A percentile compares a stretch with the other conserved stretches of the same genome.
phyloP scores from a whole-genome alignment of 2,329 filamentous ascomycete species.

The Aspergillus uvarum region DNA sequence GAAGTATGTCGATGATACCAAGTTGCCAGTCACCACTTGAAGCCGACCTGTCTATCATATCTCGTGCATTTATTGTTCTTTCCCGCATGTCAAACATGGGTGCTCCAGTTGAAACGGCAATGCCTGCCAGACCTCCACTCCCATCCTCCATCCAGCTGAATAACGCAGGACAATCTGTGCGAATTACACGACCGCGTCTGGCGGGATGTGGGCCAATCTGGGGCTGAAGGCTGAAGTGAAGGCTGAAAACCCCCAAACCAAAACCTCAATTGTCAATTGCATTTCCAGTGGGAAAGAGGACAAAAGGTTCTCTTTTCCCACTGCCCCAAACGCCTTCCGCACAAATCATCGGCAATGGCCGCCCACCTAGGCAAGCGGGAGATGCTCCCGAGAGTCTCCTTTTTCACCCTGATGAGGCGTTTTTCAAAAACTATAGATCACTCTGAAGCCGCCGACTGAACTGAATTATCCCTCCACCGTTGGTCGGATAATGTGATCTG shows the following conservation, averaged over 20 bases:
- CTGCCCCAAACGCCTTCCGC: neutral
- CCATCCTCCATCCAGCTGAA: neutral
- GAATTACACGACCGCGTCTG: conserved; percentile 11
- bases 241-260: conserved; percentile 1
- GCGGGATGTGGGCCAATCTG: conserved; percentile 19
- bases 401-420: conserved; percentile 2
- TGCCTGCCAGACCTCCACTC: neutral
- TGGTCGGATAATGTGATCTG: conserved; percentile 12
- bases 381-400: neutral
- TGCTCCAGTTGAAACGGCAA: neutral
- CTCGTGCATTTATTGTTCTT: neutral
- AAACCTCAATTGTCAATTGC: conserved; percentile 7
- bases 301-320: neutral
- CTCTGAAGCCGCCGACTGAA: conserved; percentile 4
- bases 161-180: neutral
- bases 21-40: neutral
- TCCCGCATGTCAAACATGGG: neutral
- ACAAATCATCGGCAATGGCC: neutral
- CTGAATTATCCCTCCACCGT: neutral
- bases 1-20: neutral
- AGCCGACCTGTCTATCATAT: neutral
- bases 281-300: neutral
- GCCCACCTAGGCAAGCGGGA: neutral
- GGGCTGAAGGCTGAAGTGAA: conserved; percentile 10
- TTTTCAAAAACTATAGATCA: neutral